Percentiles rank a stretch among this genome's conserved stretches.
Evolutionary conservation across 2,329 filamentous ascomycete species (phyloP).

Genomic region (Pseudogymnoascus pannorum): DNA sequence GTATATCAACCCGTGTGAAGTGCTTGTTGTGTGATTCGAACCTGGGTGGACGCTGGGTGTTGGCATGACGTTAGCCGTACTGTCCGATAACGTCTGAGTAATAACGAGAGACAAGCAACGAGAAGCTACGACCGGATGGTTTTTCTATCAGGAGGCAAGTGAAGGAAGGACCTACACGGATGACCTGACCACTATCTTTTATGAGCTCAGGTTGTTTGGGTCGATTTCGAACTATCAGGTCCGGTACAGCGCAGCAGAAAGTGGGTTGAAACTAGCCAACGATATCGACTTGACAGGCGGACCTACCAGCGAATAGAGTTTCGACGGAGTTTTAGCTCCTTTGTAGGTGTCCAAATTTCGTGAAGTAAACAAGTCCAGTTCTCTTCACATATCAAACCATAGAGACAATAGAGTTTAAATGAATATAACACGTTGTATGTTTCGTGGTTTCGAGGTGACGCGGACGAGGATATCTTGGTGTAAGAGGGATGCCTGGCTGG

Average conservation of each 20-base stretch:
- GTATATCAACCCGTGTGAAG: constrained; percentile 11
- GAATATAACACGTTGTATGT: neutral
- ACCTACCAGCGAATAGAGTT: constrained; percentile 1
- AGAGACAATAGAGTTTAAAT: neutral
- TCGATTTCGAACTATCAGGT: constrained; percentile 5
- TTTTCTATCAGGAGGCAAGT: neutral
- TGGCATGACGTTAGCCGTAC: constrained; percentile 28
- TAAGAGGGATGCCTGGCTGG: constrained; percentile 5
- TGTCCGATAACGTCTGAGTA: neutral
- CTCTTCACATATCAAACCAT: neutral
- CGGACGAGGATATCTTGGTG: constrained; percentile 1
- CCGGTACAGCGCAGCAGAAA: constrained; percentile 1
- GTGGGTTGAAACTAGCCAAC: constrained; percentile 6
- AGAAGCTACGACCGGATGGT: neutral
- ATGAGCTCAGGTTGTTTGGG: constrained; percentile 8
- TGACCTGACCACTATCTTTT: neutral
- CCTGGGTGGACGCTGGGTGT: constrained; percentile 19
- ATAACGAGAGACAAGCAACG: neutral
- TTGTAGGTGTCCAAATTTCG: neutral
- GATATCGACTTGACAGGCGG: constrained; percentile 1
- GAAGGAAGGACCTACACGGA: constrained; percentile 7
- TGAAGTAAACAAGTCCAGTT: neutral
- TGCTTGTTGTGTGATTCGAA: constrained; percentile 13
- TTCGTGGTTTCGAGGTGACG: neutral
- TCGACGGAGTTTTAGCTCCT: neutral